Evolutionary conservation across 345 rosid species (phyloP).

Genomic region (Arabis hirsuta): DNA sequence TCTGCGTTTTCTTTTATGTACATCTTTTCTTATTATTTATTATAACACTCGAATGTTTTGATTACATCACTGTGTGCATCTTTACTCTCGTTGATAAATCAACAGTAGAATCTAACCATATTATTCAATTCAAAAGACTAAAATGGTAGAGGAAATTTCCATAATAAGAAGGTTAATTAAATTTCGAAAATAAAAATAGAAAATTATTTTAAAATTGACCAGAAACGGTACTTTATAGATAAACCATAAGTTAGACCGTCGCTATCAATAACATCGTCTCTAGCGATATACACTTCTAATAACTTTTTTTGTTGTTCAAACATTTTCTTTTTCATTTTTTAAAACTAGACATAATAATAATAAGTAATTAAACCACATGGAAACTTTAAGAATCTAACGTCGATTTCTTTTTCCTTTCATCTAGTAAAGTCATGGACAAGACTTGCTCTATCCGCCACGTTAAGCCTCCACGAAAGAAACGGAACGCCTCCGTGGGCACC

Average conservation of each 20-base stretch:
- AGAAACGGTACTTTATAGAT: conserved; percentile 38
- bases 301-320: conserved; percentile 1
- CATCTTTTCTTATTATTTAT: conserved; percentile 1
- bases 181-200: neutral
- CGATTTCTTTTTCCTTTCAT: conserved; percentile 41
- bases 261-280: conserved; percentile 45
- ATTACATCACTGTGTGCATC: conserved; percentile 11
- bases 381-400: conserved; percentile 28
- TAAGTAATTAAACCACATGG: conserved; percentile 40
- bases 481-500: conserved; percentile 58
- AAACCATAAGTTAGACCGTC: conserved; percentile 47
- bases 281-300: conserved; percentile 37
- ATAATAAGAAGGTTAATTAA: conserved; percentile 8
- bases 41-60: neutral
- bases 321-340: conserved; percentile 14
- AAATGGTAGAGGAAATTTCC: neutral
- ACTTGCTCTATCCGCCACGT: conserved; percentile 87
- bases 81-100: neutral
- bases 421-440: conserved; percentile 92
- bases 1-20: conserved; percentile 19
- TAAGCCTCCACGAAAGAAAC: conserved; percentile 94
- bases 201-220: conserved; percentile 19
- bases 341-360: conserved; percentile 21
- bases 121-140: neutral
- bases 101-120: neutral